phyloP scores from a whole-genome alignment of 768 basidiomycete species.

The Tricholoma flavovirens region DNA sequence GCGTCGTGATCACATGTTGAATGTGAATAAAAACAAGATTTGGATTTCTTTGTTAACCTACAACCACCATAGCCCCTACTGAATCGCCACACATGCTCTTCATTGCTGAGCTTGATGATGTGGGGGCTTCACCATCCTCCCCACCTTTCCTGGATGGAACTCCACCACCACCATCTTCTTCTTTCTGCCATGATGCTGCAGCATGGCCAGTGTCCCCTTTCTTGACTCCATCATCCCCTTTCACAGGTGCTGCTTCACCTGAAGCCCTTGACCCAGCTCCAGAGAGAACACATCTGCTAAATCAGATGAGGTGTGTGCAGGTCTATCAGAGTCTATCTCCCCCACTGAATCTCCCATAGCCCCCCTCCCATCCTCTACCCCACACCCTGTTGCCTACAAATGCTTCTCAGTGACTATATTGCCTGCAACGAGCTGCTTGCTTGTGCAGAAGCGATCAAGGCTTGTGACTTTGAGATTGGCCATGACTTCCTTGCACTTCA shows the following conservation, averaged over 20 bases:
- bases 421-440: not conserved
- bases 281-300: no score
- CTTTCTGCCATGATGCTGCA: no score
- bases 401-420: not conserved
- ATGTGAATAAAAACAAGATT: no score
- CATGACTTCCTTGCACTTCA: not conserved
- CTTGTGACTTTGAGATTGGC: not conserved
- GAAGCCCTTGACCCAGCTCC: not conserved
- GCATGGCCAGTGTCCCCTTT: no score
- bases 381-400: not conserved
- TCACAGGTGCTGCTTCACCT: not conserved
- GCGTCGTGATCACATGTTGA: no score
- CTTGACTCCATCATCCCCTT: no score
- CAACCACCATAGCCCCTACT: not conserved
- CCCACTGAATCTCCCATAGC: no score
- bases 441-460: not conserved
- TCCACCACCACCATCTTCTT: no score
- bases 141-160: not conserved
- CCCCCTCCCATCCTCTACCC: not conserved
- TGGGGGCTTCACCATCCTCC: not conserved
- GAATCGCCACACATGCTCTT: not conserved
- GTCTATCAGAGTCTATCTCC: no score
- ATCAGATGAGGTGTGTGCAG: no score
- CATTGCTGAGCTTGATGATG: not conserved
- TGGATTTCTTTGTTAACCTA: no score